Percentiles rank a stretch among this genome's conserved stretches.
Evolutionary conservation across 805 yeast genomes (phyloP).

Genomic region (Sugiyamaella qingdaonensis): DNA sequence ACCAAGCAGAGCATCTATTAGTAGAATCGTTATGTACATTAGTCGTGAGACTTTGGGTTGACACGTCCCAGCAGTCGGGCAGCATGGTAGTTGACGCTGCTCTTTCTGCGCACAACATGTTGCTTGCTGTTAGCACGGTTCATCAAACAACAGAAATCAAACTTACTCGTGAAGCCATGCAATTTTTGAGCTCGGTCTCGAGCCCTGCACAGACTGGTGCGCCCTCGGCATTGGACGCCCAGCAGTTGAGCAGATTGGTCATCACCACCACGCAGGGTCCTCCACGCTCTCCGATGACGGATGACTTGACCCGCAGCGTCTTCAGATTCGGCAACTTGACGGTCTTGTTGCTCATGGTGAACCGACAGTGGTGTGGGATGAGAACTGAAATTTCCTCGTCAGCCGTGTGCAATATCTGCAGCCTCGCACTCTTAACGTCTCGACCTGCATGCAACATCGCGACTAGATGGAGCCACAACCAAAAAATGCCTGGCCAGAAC

Average conservation of each 20-base stretch:
- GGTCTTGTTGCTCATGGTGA: slow-evolving; percentile 12
- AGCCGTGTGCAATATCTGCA: neutral
- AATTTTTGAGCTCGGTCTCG: slow-evolving; percentile 65
- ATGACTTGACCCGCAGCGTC: slow-evolving; percentile 63
- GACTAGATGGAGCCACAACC: too few relatives aligned
- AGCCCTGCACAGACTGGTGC: slow-evolving; percentile 58
- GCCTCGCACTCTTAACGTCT: too few relatives aligned
- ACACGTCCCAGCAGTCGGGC: slow-evolving; percentile 47
- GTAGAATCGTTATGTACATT: slow-evolving; percentile 10
- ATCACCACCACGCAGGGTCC: slow-evolving; percentile 75
- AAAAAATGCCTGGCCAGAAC: too few relatives aligned
- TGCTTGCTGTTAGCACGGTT: slow-evolving; percentile 17
- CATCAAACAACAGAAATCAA: neutral
- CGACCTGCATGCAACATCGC: too few relatives aligned
- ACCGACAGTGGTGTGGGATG: neutral
- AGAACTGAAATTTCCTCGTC: slow-evolving; percentile 2
- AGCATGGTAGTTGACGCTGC: slow-evolving; percentile 52
- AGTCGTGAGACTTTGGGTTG: slow-evolving; percentile 47
- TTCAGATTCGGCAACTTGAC: slow-evolving; percentile 65
- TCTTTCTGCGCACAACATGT: slow-evolving; percentile 27
- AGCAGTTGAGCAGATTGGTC: slow-evolving; percentile 84
- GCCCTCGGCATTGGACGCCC: slow-evolving; percentile 95
- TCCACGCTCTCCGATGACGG: slow-evolving; percentile 51
- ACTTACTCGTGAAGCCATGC: slow-evolving; percentile 52
- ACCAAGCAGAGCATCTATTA: slow-evolving; percentile 3